A percentile compares a stretch with the other conserved stretches of the same genome.
Conservation (phyloP, 495 filamentous ascomycete genomes). For the Pseudomonodictys pantanalensis region DNA sequence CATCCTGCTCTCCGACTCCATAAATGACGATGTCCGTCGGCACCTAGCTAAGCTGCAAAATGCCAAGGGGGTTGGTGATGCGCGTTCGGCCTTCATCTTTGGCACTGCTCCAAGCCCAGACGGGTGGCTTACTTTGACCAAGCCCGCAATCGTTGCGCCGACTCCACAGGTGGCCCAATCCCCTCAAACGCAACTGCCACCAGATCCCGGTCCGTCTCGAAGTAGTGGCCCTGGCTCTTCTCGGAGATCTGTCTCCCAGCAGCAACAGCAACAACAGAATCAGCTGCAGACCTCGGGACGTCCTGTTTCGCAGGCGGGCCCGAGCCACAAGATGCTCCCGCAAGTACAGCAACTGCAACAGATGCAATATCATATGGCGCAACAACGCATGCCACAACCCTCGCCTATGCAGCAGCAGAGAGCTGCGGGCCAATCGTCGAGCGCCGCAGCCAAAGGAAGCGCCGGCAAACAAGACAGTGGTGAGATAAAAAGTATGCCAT, state of each 20-base stretch:
- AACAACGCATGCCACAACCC: slow-evolving; percentile 10
- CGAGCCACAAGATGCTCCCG: background rate
- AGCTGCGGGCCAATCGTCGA: background rate
- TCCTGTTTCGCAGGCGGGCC: background rate
- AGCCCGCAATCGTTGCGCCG: background rate
- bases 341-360: slow-evolving; percentile 36
- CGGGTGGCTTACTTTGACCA: slow-evolving; percentile 36
- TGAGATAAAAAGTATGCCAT: slow-evolving; percentile 22
- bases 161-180: background rate
- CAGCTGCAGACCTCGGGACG: background rate
- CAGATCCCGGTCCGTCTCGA: background rate
- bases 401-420: slow-evolving; percentile 11
- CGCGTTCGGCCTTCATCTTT: slow-evolving; percentile 36
- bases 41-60: slow-evolving; percentile 20
- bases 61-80: slow-evolving; percentile 16
- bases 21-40: slow-evolving; percentile 31
- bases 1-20: slow-evolving; percentile 24
- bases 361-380: slow-evolving; percentile 17
- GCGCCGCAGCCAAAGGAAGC: background rate
- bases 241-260: background rate
- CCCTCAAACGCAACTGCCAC: background rate
- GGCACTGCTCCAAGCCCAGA: slow-evolving; percentile 27
- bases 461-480: slow-evolving; percentile 4
- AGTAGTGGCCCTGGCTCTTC: background rate
- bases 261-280: background rate